Base-by-base conservation (phyloP, 345 rosid species). In the Populus alba region DNA sequence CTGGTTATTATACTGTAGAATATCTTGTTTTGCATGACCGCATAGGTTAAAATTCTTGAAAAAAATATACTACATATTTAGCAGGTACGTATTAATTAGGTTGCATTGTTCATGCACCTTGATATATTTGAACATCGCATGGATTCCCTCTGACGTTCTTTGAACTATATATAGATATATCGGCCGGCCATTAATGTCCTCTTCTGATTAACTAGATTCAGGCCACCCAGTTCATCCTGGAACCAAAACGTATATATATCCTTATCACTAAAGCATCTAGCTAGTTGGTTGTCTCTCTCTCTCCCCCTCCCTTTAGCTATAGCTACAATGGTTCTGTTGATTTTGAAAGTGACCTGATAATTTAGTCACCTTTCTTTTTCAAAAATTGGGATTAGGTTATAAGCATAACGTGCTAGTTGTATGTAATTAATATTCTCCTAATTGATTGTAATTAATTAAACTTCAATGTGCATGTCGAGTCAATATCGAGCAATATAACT, bases 31-130 rank as follows among this genome's bases (percentile, higher is more conserved):
- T 38, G 2, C 31, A 15, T 43, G 53, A 51, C 63, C 53, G 5
- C 31, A n/a, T 2, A 51, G 35, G 66, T 53, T 65, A 51, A 68
- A 53, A 51, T 45, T 49, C 68, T 67, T 65, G 23, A 29, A 68
- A 25, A 12, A 68, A 67, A 29, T 8, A 16, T 0, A 15, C 0
- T 8, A n/a, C n/a, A 5, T 16, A 20, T 61, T 62, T 7, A 4
- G 35, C 27, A 1, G 18, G 7, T 41, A 39, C 3, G 27, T 2
- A 6, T 63, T 51, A 31, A 29, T 33, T 45, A 10, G 16, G 43
- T 3, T 45, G 49, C 45, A 41, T 65, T 65, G 77, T 76, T 67
- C 72, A 75, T 20, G 72, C 15, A 49, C 39, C 68, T 8, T 63
- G 2, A 17, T 29, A 5, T 72, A 43, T 35, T 5, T 55, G 66